A percentile compares a stretch with the other conserved stretches of the same genome.
phyloP scores from a whole-genome alignment of 805 yeast species.

The Teunomyces gatunensis region DNA sequence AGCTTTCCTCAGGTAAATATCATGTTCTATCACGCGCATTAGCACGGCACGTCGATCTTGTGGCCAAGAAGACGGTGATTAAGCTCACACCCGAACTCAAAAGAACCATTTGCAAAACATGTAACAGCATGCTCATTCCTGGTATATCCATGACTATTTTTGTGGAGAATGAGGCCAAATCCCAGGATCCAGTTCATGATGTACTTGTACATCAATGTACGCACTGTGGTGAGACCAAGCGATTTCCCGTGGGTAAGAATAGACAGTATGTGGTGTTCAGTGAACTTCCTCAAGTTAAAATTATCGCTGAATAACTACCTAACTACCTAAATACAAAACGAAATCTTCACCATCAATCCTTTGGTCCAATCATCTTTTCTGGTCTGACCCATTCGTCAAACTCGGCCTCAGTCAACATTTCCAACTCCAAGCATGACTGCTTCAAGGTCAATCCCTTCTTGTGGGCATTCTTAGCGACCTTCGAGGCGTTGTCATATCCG shows the following conservation, averaged over 20 bases:
- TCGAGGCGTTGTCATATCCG: constrained; percentile 39
- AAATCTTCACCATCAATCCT: constrained; percentile 15
- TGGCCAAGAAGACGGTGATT: constrained; percentile 66
- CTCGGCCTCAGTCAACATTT: constrained; percentile 30
- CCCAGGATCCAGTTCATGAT: constrained; percentile 36
- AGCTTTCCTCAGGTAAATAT: constrained; percentile 30
- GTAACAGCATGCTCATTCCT: constrained; percentile 52
- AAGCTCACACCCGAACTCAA: constrained; percentile 64
- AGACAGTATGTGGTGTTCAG: constrained; percentile 47
- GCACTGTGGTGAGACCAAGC: constrained; percentile 49
- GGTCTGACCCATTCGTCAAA: constrained; percentile 41
- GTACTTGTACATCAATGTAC: constrained; percentile 48
- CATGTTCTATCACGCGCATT: constrained; percentile 54
- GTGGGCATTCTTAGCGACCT: constrained; percentile 42
- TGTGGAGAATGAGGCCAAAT: constrained; percentile 43
- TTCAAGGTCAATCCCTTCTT: constrained; percentile 40
- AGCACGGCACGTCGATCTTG: constrained; percentile 52
- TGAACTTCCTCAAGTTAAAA: constrained; percentile 25
- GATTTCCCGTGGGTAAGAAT: constrained; percentile 63
- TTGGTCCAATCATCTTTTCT: constrained; percentile 40
- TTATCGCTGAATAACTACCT: background rate
- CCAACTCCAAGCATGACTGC: constrained; percentile 36
- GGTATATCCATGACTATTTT: constrained; percentile 41
- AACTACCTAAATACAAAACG: background rate
- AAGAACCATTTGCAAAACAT: constrained; percentile 66